A percentile compares a stretch with the other conserved stretches of the same genome.
Conservation (phyloP, 2,329 filamentous ascomycete genomes). For the Colletotrichum sp. region DNA sequence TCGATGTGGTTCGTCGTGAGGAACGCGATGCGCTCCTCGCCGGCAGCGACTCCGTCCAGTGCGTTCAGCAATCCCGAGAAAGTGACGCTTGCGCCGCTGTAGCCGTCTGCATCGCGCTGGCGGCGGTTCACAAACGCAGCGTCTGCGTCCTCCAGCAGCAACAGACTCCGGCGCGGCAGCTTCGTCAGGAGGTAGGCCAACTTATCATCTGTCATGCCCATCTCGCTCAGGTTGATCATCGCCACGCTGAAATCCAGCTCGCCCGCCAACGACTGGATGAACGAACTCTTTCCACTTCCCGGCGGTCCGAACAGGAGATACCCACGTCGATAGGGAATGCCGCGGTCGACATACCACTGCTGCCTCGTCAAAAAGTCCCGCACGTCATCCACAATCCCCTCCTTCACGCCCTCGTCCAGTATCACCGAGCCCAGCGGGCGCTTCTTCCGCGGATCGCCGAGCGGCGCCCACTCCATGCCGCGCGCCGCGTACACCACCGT, state of each 20-base stretch:
- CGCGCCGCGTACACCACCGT: conserved; percentile 89
- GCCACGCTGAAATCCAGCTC: conserved; percentile 87
- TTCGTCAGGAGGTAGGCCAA: conserved; percentile 86
- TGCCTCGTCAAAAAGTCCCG: conserved; percentile 80
- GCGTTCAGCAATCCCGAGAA: conserved; percentile 91
- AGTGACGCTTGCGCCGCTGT: conserved; percentile 86
- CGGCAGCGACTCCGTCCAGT: conserved; percentile 89
- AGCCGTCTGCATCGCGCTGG: conserved; percentile 80
- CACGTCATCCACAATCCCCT: conserved; percentile 80
- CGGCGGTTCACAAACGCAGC: conserved; percentile 86
- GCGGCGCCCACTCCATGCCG: conserved; percentile 82
- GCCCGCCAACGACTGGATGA: conserved; percentile 95
- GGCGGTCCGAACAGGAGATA: conserved; percentile 91
- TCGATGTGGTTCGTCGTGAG: conserved; percentile 95
- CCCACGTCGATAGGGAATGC: conserved; percentile 88
- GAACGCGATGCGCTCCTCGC: conserved; percentile 92
- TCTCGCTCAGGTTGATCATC: conserved; percentile 88
- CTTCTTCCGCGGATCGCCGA: conserved; percentile 86
- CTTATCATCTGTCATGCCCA: conserved; percentile 88
- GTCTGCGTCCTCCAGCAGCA: conserved; percentile 89
- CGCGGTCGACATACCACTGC: conserved; percentile 92
- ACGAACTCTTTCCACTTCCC: conserved; percentile 92
- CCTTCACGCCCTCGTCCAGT: conserved; percentile 82
- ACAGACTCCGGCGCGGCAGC: conserved; percentile 80
- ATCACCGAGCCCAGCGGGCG: conserved; percentile 88